Evolutionary conservation across 176 grass and related monocot genomes (phyloP).

Genomic region (Avena eriantha): DNA sequence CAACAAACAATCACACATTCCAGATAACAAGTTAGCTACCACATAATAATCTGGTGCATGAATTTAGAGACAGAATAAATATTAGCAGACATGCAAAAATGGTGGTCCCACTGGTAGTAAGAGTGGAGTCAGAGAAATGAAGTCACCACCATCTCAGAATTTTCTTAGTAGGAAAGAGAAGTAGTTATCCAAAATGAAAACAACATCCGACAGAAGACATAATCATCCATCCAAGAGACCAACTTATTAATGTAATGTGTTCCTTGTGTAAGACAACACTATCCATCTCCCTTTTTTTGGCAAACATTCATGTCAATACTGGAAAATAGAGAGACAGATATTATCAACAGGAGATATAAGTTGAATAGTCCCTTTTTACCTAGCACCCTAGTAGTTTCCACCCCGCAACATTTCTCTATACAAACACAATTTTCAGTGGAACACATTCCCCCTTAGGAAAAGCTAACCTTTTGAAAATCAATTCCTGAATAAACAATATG

Average conservation of each 20-base stretch:
- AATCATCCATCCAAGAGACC: not conserved
- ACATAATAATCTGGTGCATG: not conserved
- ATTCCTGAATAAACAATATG: constrained; percentile 98
- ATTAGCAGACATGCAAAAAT: not conserved
- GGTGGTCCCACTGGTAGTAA: not conserved
- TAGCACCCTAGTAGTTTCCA: not conserved
- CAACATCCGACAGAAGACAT: not conserved
- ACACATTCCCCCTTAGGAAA: not conserved
- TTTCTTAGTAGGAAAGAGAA: not conserved
- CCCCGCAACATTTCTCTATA: not conserved
- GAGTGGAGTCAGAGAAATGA: not conserved
- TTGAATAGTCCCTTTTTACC: not conserved
- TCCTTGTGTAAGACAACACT: not conserved
- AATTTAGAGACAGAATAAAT: not conserved
- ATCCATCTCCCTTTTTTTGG: not conserved
- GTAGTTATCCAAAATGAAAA: constrained; percentile 19
- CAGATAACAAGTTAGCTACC: not conserved
- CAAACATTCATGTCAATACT: not conserved
- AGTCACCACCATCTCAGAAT: not conserved
- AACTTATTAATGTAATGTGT: not conserved
- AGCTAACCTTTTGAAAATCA: constrained; percentile 94
- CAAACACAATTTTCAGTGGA: constrained; percentile 20
- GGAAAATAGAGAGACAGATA: not conserved
- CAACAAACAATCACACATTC: not conserved
- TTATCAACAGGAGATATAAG: constrained; percentile 12